These are phyloP conservation scores for Thelephora ganbajun DNA, from an alignment of 768 basidiomycete genomes.

Conservation along the genomic window DNA sequence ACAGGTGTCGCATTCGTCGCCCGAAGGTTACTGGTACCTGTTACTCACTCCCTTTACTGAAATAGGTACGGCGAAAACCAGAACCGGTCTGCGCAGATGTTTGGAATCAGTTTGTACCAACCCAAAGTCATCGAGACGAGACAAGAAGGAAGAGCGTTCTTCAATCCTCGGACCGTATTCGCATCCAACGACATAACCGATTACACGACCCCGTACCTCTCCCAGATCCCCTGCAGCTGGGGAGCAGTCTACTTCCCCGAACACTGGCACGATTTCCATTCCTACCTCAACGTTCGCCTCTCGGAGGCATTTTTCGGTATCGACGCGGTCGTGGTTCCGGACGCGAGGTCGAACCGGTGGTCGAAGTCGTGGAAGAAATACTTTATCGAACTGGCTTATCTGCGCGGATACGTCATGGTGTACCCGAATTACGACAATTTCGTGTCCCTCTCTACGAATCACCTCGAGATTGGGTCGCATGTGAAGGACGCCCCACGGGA, in stretches of 20 bases:
- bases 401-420: conserved; percentile 78
- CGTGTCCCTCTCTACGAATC: conserved; percentile 77
- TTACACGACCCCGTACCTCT: conserved; percentile 60
- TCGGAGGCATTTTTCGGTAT: conserved; percentile 29
- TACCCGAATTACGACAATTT: conserved; percentile 73
- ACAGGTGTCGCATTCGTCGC: conserved; percentile 30
- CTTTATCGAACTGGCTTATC: conserved; percentile 74
- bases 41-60: neutral
- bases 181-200: conserved; percentile 21
- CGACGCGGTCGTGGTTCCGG: conserved; percentile 42
- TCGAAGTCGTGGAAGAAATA: conserved; percentile 77
- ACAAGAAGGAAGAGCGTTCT: conserved; percentile 48
- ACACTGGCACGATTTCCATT: conserved; percentile 79
- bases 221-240: conserved; percentile 85
- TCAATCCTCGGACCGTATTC: conserved; percentile 54
- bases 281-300: conserved; percentile 60
- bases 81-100: conserved; percentile 34
- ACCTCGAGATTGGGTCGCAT: conserved; percentile 74
- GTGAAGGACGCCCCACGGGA: conserved; percentile 41
- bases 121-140: conserved; percentile 71
- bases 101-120: conserved; percentile 78
- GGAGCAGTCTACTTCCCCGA: conserved; percentile 85
- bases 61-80: conserved; percentile 38
- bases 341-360: conserved; percentile 74
- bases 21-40: conserved; percentile 1